Evolutionary conservation across 495 filamentous ascomycete species (phyloP).

Genomic region (Talaromyces liani): DNA sequence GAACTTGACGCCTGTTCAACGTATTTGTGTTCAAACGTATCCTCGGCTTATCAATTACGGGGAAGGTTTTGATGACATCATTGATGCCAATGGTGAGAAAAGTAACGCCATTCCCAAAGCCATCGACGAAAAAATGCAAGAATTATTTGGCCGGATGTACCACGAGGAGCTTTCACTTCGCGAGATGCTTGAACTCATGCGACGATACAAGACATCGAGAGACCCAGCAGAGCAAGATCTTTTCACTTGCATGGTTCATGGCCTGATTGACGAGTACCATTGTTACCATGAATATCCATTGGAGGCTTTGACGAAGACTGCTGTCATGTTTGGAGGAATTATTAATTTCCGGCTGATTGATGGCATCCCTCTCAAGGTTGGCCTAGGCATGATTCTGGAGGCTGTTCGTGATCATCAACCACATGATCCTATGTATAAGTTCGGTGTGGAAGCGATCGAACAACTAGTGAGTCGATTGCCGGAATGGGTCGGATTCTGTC

Average conservation of each 20-base stretch:
- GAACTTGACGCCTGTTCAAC: conserved; percentile 59
- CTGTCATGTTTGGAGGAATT: conserved; percentile 93
- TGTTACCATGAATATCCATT: conserved; percentile 92
- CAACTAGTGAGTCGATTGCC: conserved; percentile 74
- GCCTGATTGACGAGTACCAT: conserved; percentile 93
- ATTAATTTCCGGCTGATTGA: conserved; percentile 87
- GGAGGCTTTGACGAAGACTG: conserved; percentile 88
- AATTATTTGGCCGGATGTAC: conserved; percentile 95
- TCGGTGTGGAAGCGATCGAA: conserved; percentile 92
- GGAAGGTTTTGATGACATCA: conserved; percentile 81
- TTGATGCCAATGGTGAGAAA: conserved; percentile 73
- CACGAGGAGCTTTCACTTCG: conserved; percentile 74
- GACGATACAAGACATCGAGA: conserved; percentile 74
- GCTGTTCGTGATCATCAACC: conserved; percentile 76
- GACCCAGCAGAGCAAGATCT: conserved; percentile 83
- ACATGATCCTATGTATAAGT: conserved; percentile 92
- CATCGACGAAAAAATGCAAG: conserved; percentile 87
- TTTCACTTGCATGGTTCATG: conserved; percentile 98
- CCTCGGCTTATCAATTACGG: conserved; percentile 96
- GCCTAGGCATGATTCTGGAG: conserved; percentile 91
- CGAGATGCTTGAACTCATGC: conserved; percentile 71
- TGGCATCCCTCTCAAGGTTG: conserved; percentile 83
- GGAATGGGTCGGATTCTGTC: conserved; percentile 90
- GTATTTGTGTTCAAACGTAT: conserved; percentile 83
- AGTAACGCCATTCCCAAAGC: conserved; percentile 70